Conservation (phyloP, 768 basidiomycete genomes). For the Lentinula lateritia region DNA sequence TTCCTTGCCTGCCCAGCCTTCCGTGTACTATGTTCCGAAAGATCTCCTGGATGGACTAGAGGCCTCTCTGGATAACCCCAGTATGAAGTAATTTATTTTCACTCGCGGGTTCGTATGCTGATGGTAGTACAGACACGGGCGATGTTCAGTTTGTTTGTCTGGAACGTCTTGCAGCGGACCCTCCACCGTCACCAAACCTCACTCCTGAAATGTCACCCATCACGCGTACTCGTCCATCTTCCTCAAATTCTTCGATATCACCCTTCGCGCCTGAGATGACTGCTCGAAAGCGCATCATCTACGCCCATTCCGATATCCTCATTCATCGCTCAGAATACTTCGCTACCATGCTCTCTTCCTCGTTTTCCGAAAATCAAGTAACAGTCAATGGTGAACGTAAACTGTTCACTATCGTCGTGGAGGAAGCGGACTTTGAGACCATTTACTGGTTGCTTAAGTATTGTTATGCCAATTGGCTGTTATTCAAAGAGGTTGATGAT, state of each 20-base stretch:
- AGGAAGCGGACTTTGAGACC: constrained; percentile 74
- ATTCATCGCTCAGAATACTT: constrained; percentile 75
- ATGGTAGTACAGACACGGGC: constrained; percentile 47
- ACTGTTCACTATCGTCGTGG: constrained; percentile 61
- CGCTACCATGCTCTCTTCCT: constrained; percentile 64
- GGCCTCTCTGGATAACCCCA: constrained; percentile 66
- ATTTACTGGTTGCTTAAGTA: constrained; percentile 77
- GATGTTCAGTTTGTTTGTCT: constrained; percentile 75
- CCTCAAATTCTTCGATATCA: constrained; percentile 32
- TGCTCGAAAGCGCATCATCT: constrained; percentile 69
- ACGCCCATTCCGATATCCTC: constrained; percentile 76
- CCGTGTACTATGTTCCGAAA: constrained; percentile 57
- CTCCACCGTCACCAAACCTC: constrained; percentile 13
- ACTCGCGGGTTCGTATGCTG: too few species aligned
- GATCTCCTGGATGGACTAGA: constrained; percentile 67
- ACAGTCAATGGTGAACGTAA: constrained; percentile 44
- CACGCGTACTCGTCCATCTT: constrained; percentile 20
- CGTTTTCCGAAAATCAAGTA: constrained; percentile 52
- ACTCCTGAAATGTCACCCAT: constrained; percentile 18
- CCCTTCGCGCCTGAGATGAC: constrained; percentile 38
- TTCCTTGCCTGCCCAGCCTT: constrained; percentile 57
- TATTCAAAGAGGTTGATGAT: constrained; percentile 67
- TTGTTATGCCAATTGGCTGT: constrained; percentile 70
- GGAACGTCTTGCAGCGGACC: constrained; percentile 36
- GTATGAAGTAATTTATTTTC: constrained; percentile 29